Evolutionary conservation across 257 asterid species (phyloP).

Genomic region (Plantago ovata): DNA sequence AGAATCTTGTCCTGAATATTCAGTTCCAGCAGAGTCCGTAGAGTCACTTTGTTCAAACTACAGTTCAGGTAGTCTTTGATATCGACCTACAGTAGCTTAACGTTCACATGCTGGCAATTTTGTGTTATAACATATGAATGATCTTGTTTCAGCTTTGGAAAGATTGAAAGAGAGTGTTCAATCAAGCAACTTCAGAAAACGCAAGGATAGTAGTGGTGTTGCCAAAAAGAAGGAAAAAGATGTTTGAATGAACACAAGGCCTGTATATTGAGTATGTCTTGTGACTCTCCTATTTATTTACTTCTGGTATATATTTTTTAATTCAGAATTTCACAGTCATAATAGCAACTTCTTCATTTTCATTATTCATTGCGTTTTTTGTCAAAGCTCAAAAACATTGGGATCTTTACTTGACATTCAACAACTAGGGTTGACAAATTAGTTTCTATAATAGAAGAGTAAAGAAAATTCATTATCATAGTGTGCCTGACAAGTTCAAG

Average conservation of each 20-base stretch:
- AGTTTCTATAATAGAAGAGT: neutral
- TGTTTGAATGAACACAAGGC: constrained; percentile 16
- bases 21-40: constrained; percentile 53
- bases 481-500: neutral
- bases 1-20: constrained; percentile 54
- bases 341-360: neutral
- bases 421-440: no score
- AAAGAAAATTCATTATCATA: neutral
- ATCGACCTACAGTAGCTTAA: neutral
- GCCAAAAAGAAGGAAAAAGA: constrained; percentile 25
- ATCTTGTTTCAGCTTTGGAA: constrained; percentile 57
- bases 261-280: constrained; percentile 1
- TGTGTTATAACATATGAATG: constrained; percentile 13
- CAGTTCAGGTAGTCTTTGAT: constrained; percentile 44
- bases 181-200: constrained; percentile 43
- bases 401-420: no score
- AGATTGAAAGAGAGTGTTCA: constrained; percentile 59
- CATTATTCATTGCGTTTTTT: no score
- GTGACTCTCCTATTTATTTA: neutral
- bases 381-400: no score
- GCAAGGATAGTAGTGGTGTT: constrained; percentile 27
- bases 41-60: constrained; percentile 51
- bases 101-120: neutral
- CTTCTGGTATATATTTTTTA: neutral
- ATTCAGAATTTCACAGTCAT: neutral